Base-by-base conservation (phyloP, 202 grass and related monocot genomes). In the Musa balbisiana region DNA sequence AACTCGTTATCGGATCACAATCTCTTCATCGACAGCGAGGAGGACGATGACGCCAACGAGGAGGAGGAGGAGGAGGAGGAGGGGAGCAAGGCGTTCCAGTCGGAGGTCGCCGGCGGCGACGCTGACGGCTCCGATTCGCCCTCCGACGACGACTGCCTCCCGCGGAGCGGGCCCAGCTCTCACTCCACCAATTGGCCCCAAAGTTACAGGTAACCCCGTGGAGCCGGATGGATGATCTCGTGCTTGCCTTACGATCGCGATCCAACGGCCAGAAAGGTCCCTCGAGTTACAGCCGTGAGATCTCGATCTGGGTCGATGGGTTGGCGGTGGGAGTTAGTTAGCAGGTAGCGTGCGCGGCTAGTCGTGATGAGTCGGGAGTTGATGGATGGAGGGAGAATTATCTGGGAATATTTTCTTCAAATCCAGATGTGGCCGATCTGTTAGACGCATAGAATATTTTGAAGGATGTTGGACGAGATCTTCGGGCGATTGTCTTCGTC, bases 171-270 rank as follows among this genome's bases (percentile, higher is more conserved):
- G 73, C 54, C 85, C 8, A 77, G 74, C 82, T 97, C 90, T 51
- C 92, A 97, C 82, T 86, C 78, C 75, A 82, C 89, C 21, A 82
- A 85, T 74, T 92, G 88, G 93, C 93, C 90, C 64, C 93, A 92
- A 82, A 97, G 93, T 71, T 97, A 97, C 93, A 97, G 93, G 93
- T 96, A 78, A 43, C 62, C 11, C 11, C 53, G 1, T 52, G n/a
- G 29, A 13, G 2, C 20, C 29, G 1, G 16, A 13, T 52, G 1
- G 13, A 20, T 27, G 17, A 11, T 22, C 3, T 52, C 27, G 12
- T 23, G 8, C 20, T 25, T 14, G 15, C 15, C 21, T 21, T n/a
- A 12, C 51, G 53, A 21, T 67, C 19, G 43, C 55, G 50, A 64
- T 76, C 56, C 33, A 74, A 67, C 72, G 62, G 23, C 4, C 16